Conservation (phyloP, 176 grass and related monocot genomes). For the Saccharum spontaneum region DNA sequence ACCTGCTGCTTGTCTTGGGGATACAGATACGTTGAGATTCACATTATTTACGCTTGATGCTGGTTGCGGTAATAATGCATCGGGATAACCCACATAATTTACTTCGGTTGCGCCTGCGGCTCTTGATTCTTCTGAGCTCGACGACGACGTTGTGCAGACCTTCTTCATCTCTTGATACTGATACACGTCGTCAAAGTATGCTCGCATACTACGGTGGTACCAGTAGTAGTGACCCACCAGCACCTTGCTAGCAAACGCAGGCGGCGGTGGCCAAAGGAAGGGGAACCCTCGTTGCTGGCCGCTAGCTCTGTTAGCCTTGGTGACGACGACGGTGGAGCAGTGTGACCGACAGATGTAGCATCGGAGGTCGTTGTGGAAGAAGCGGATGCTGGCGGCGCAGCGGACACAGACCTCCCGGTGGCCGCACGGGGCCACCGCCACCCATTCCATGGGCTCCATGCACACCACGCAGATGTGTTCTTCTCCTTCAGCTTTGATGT, state of each 20-base stretch:
- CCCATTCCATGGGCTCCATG: background rate
- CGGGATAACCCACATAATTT: too few species aligned
- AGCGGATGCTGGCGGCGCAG: background rate
- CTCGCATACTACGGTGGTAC: background rate
- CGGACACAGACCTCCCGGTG: background rate
- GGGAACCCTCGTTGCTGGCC: background rate
- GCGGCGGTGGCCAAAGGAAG: background rate
- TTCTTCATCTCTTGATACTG: background rate
- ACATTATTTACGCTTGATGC: too few species aligned
- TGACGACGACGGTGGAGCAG: background rate
- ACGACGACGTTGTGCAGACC: background rate
- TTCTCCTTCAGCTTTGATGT: background rate
- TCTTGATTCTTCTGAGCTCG: background rate
- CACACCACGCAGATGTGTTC: conserved; percentile 2
- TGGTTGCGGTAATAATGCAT: too few species aligned
- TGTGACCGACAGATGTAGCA: background rate
- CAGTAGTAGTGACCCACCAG: background rate
- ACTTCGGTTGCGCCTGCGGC: too few species aligned
- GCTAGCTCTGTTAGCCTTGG: background rate
- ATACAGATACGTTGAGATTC: too few species aligned
- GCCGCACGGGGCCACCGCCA: conserved; percentile 1
- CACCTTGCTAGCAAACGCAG: background rate
- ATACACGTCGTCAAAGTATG: background rate
- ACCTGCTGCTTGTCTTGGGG: too few species aligned
- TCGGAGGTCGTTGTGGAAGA: background rate